These are phyloP conservation scores for Clavaria fumosa DNA, from an alignment of 768 basidiomycete genomes.

Conservation along the genomic window DNA sequence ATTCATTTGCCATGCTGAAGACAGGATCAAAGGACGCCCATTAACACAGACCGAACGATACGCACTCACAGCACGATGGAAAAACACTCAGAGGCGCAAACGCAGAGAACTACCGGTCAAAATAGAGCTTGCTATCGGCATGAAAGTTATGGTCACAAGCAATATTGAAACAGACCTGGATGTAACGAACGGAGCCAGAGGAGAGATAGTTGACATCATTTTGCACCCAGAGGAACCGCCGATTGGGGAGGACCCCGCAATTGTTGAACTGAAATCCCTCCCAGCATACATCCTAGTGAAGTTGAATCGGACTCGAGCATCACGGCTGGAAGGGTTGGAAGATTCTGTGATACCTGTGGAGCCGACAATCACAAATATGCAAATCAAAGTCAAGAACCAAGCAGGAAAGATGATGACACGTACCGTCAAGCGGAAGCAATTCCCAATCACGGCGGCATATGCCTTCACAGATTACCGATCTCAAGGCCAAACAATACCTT, in stretches of 20 bases:
- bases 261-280: conserved; percentile 16
- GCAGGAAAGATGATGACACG: conserved; percentile 11
- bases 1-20: conserved; percentile 18
- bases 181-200: conserved; percentile 26
- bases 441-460: conserved; percentile 20
- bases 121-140: conserved; percentile 19
- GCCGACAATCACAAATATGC: conserved; percentile 8
- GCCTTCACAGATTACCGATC: conserved; percentile 27
- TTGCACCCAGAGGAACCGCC: conserved; percentile 19
- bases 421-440: conserved; percentile 15
- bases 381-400: conserved; percentile 8
- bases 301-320: conserved; percentile 10
- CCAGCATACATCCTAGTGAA: conserved; percentile 20
- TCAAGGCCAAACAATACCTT: conserved; percentile 24
- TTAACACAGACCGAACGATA: conserved; percentile 8
- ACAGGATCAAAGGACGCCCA: conserved; percentile 11
- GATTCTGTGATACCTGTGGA: conserved; percentile 15
- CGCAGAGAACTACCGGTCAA: conserved; percentile 2
- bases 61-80: not conserved
- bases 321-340: conserved; percentile 14
- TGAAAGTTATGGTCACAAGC: conserved; percentile 22
- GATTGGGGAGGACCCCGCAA: conserved; percentile 3
- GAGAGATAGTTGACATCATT: conserved; percentile 17
- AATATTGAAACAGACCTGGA: conserved; percentile 25
- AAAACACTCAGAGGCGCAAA: conserved; percentile 6